Evolutionary conservation across 169 alveolate species (phyloP).

Genomic region (Babesia caballi): DNA sequence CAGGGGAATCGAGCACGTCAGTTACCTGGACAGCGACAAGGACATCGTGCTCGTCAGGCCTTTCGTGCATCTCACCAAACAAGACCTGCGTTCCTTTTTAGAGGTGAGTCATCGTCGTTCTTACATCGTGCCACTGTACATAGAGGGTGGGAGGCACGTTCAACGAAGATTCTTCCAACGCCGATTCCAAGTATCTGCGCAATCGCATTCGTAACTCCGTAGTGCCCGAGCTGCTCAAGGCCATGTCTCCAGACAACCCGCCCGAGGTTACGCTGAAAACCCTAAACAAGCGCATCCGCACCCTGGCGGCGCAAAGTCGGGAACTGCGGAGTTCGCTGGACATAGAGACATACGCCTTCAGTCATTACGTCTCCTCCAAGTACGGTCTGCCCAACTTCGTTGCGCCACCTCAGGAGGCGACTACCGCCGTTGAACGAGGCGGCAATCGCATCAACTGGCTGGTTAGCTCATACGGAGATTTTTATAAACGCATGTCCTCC

Average conservation of each 20-base stretch:
- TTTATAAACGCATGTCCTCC: neutral
- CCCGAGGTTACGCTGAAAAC: neutral
- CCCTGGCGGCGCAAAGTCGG: conserved; percentile 21
- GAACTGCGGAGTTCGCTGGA: neutral
- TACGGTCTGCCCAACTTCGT: conserved; percentile 6
- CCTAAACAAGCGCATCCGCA: conserved; percentile 15
- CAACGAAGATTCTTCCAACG: conserved; percentile 48
- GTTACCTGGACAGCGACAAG: conserved; percentile 29
- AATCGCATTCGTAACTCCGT: conserved; percentile 30
- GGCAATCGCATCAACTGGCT: neutral
- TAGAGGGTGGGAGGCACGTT: conserved; percentile 28
- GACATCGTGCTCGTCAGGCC: conserved; percentile 50
- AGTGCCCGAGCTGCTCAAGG: conserved; percentile 34
- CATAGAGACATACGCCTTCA: conserved; percentile 38
- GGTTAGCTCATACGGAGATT: neutral
- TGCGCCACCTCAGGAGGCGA: neutral
- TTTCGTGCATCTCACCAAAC: conserved; percentile 16
- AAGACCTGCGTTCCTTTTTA: conserved; percentile 21
- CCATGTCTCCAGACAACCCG: neutral
- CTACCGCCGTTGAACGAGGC: neutral
- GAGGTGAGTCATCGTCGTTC: conserved; percentile 1
- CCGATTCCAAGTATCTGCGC: conserved; percentile 15
- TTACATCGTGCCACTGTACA: neutral
- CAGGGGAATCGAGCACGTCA: conserved; percentile 43
- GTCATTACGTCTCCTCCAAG: conserved; percentile 37